Conservation (phyloP, 106 monocot genomes). For the Chionographis japonica region DNA sequence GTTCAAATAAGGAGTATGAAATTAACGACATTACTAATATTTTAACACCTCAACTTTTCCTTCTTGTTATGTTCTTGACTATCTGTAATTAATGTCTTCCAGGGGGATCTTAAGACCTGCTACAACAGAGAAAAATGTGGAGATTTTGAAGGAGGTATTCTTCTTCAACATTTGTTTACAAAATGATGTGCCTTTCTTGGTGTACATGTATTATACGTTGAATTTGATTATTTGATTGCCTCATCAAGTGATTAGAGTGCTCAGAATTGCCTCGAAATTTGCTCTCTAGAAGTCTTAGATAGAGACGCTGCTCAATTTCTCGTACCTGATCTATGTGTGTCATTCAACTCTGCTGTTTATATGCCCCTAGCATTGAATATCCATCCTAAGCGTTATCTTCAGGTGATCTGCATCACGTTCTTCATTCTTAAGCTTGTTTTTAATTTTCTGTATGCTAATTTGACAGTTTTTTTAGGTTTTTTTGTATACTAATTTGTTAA, state of each 20-base stretch:
- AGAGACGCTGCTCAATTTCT: constrained; percentile 52
- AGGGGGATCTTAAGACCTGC: constrained; percentile 92
- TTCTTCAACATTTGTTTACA: neutral
- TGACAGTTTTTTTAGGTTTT: too few species aligned
- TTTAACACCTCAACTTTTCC: too few species aligned
- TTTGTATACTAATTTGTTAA: neutral
- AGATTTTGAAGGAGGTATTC: constrained; percentile 68
- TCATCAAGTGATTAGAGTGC: constrained; percentile 72
- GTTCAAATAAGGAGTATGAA: too few species aligned
- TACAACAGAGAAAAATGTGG: constrained; percentile 57
- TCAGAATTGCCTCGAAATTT: constrained; percentile 46
- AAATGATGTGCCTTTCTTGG: neutral
- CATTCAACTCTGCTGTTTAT: constrained; percentile 64
- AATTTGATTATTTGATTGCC: constrained; percentile 13
- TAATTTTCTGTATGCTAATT: neutral
- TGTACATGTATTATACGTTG: neutral
- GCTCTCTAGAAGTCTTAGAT: constrained; percentile 50
- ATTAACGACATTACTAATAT: too few species aligned
- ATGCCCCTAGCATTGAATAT: constrained; percentile 85
- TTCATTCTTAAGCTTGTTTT: neutral
- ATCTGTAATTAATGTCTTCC: constrained; percentile 8
- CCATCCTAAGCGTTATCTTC: constrained; percentile 80
- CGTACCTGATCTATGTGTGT: constrained; percentile 56
- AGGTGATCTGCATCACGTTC: constrained; percentile 37
- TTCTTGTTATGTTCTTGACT: too few species aligned